Conservation (phyloP, 177 flowering plant genomes). For the Vitis hybrid region DNA sequence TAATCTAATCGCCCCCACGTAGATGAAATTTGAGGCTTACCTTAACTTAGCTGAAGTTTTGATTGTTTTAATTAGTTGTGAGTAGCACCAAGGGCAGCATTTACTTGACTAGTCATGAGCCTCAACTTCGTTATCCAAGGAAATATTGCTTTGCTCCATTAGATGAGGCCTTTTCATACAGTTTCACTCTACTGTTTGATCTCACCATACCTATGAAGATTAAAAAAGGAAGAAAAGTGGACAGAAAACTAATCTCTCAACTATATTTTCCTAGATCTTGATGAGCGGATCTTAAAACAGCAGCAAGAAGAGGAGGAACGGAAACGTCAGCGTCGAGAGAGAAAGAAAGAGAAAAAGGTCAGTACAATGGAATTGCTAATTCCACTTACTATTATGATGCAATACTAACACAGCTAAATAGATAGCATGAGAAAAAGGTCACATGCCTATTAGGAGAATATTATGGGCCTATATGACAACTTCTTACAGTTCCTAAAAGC, state of each 20-base stretch:
- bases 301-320: constrained; percentile 93
- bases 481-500: too few species aligned
- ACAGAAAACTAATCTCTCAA: background rate
- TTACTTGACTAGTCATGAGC: background rate
- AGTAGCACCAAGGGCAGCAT: background rate
- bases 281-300: constrained; percentile 76
- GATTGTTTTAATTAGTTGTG: background rate
- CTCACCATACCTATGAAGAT: background rate
- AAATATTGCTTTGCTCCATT: background rate
- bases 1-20: background rate
- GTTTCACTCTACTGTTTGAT: background rate
- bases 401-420: background rate
- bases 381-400: background rate
- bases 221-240: background rate
- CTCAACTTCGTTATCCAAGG: background rate
- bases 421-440: background rate
- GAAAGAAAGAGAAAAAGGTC: constrained; percentile 94
- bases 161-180: background rate
- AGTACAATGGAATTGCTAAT: constrained; percentile 1
- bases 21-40: background rate
- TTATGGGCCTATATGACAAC: too few species aligned
- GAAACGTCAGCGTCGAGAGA: constrained; percentile 80
- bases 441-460: background rate
- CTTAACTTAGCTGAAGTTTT: background rate
- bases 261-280: constrained; percentile 52